A percentile compares a stretch with the other conserved stretches of the same genome.
phyloP scores from a whole-genome alignment of 805 yeast genomes.

The Wickerhamiella parazyma region DNA sequence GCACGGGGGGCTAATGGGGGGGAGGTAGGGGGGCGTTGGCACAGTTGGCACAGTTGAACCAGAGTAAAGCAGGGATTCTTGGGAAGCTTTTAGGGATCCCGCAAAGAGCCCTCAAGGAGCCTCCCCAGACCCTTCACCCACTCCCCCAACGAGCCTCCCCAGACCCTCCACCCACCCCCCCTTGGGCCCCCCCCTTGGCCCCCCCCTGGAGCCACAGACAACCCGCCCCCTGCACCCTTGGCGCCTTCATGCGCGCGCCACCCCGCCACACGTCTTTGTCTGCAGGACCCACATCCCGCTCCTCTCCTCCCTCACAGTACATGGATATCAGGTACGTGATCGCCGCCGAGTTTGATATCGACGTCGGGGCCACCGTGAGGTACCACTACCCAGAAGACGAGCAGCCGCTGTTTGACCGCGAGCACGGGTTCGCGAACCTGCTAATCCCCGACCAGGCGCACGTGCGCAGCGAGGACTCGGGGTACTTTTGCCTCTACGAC shows the following conservation, averaged over 20 bases:
- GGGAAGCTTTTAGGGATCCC: no score
- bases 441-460: slow-evolving; percentile 51
- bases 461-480: slow-evolving; percentile 41
- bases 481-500: slow-evolving; percentile 34
- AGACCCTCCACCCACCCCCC: no score
- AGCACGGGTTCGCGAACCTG: slow-evolving; percentile 35
- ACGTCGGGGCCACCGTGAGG: slow-evolving; percentile 52
- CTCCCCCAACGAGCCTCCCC: no score
- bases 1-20: no score
- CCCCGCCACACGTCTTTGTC: slow-evolving; percentile 2
- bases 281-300: slow-evolving; percentile 1
- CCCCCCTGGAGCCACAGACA: no score
- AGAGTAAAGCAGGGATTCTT: no score
- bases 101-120: no score
- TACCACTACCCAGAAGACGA: slow-evolving; percentile 41
- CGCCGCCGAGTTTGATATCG: slow-evolving; percentile 69
- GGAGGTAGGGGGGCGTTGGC: no score
- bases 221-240: no score
- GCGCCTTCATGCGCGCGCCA: background rate
- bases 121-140: no score
- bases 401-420: slow-evolving; percentile 16
- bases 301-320: background rate
- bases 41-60: no score
- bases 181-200: no score
- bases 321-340: slow-evolving; percentile 42